Evolutionary conservation across 257 asterid genomes (phyloP).

Genomic region (Fraxinus quadrangulata): DNA sequence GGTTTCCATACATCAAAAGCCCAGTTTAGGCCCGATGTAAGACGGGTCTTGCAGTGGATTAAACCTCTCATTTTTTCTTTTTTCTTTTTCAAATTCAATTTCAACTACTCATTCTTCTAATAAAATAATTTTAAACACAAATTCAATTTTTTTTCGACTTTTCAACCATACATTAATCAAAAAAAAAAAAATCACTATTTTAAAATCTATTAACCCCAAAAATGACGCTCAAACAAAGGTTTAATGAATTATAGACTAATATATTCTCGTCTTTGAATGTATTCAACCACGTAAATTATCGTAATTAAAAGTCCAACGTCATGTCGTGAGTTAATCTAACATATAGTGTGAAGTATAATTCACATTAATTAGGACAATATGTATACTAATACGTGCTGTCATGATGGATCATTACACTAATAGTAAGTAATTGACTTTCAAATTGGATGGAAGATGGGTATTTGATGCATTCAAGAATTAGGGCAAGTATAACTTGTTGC

Average conservation of each 20-base stretch:
- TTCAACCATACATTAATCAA: too few relatives aligned
- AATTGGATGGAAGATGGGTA: not conserved
- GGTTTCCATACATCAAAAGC: not conserved
- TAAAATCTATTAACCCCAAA: too few relatives aligned
- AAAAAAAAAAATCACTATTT: too few relatives aligned
- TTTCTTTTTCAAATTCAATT: too few relatives aligned
- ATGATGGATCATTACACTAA: not conserved
- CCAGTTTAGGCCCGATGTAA: not conserved
- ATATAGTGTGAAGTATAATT: not conserved
- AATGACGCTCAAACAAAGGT: too few relatives aligned
- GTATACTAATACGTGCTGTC: not conserved
- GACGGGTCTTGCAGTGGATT: too few relatives aligned
- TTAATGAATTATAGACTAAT: too few relatives aligned
- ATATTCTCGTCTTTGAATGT: not conserved
- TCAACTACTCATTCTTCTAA: too few relatives aligned
- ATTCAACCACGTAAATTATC: not conserved
- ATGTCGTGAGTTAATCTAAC: not conserved
- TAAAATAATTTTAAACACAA: too few relatives aligned
- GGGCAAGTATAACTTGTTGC: constrained; percentile 56
- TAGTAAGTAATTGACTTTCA: not conserved
- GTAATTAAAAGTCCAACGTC: not conserved
- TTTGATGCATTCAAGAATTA: constrained; percentile 8
- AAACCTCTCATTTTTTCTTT: too few relatives aligned
- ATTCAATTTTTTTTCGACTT: too few relatives aligned
- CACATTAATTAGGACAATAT: not conserved